Conservation (phyloP, 108 stramenopile species). For the Nitzschia sp. region DNA sequence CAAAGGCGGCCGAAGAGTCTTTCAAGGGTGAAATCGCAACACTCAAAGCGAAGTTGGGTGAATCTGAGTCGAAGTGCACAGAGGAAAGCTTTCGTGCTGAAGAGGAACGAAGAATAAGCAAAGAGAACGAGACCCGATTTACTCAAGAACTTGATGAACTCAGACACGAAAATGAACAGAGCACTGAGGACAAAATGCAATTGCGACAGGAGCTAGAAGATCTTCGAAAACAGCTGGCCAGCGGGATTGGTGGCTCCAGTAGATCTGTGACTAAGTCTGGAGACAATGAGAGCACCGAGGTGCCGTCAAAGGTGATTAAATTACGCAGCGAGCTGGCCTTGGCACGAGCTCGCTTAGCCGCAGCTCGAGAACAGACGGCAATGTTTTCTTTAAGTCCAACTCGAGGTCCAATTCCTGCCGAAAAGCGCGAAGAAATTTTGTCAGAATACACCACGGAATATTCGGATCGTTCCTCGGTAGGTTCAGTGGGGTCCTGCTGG, state of each 20-base stretch:
- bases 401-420: not conserved
- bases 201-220: constrained; percentile 14
- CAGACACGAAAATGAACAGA: constrained; percentile 3
- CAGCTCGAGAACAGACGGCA: constrained; percentile 18
- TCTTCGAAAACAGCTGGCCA: constrained; percentile 22
- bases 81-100: constrained; percentile 25
- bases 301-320: not conserved
- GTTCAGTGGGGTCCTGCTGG: constrained; percentile 15
- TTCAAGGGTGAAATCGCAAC: constrained; percentile 15
- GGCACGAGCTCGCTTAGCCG: constrained; percentile 21
- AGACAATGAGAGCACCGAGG: not conserved
- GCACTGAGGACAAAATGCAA: not conserved
- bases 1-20: not conserved
- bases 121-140: constrained; percentile 7
- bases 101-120: constrained; percentile 21
- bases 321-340: constrained; percentile 26
- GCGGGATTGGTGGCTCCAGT: not conserved
- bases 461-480: not conserved
- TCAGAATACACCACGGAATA: not conserved
- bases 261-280: not conserved
- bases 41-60: constrained; percentile 8
- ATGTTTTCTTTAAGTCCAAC: not conserved
- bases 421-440: not conserved
- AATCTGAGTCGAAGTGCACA: constrained; percentile 8
- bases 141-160: constrained; percentile 10